Conservation (phyloP, 2,329 filamentous ascomycete genomes). For the Fusarium lyarnte region DNA sequence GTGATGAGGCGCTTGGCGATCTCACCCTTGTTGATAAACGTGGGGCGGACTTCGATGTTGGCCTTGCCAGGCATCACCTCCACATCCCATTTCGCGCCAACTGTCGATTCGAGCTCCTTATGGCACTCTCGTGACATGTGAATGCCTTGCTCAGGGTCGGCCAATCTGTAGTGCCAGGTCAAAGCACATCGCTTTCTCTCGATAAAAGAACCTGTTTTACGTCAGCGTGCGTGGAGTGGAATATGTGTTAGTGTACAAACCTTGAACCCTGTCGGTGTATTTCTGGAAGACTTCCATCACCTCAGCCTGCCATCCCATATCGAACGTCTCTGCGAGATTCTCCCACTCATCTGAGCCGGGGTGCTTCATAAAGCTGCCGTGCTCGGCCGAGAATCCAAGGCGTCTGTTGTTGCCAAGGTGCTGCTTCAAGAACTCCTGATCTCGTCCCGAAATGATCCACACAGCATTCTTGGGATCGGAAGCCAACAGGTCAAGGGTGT, state of each 20-base stretch:
- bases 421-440: slow-evolving; percentile 89
- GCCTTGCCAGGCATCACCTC: slow-evolving; percentile 98
- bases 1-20: slow-evolving; percentile 86
- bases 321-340: slow-evolving; percentile 84
- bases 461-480: slow-evolving; percentile 84
- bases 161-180: slow-evolving; percentile 96
- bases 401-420: slow-evolving; percentile 91
- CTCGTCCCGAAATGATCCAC: slow-evolving; percentile 98
- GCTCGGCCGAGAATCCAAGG: slow-evolving; percentile 94
- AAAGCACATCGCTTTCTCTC: slow-evolving; percentile 94
- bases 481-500: slow-evolving; percentile 81
- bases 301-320: slow-evolving; percentile 93
- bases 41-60: slow-evolving; percentile 95
- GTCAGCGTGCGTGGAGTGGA: slow-evolving; percentile 2
- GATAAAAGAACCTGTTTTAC: slow-evolving; percentile 79
- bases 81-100: slow-evolving; percentile 84
- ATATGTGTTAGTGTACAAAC: slow-evolving; percentile 56
- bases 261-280: slow-evolving; percentile 87
- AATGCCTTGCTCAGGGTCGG: slow-evolving; percentile 84
- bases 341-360: slow-evolving; percentile 83
- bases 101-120: slow-evolving; percentile 79
- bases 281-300: slow-evolving; percentile 86
- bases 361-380: slow-evolving; percentile 92
- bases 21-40: slow-evolving; percentile 97
- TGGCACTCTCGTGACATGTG: slow-evolving; percentile 85